Percentiles rank a stretch among this genome's conserved stretches.
Conservation (phyloP, 306 rosid genomes). For the Hippophae gyantsensis region DNA sequence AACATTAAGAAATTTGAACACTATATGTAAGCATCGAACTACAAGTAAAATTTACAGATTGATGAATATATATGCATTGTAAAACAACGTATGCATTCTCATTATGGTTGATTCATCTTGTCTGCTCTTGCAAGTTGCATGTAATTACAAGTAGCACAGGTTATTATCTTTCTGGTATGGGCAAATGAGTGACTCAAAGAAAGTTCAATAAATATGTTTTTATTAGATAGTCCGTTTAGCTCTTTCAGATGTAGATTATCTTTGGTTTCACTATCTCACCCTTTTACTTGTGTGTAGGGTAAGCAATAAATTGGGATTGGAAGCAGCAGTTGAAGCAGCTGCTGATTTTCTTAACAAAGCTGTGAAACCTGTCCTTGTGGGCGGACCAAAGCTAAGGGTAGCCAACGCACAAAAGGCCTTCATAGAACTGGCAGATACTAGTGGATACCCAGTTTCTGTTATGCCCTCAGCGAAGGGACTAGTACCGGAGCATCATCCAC, state of each 20-base stretch:
- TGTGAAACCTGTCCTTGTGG: slow-evolving; percentile 76
- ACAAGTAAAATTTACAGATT: too few relatives aligned
- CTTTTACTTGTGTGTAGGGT: slow-evolving; percentile 23
- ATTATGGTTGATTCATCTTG: too few relatives aligned
- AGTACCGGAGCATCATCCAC: slow-evolving; percentile 66
- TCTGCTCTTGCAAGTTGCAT: too few relatives aligned
- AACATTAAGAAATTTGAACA: too few relatives aligned
- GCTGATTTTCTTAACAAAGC: slow-evolving; percentile 66
- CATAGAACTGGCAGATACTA: slow-evolving; percentile 58
- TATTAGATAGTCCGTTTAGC: not conserved
- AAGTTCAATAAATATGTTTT: not conserved
- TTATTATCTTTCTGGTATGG: too few relatives aligned
- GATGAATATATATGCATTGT: too few relatives aligned
- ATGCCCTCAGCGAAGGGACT: slow-evolving; percentile 83
- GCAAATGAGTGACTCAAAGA: too few relatives aligned
- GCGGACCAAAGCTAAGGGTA: slow-evolving; percentile 68
- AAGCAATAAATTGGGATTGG: slow-evolving; percentile 67
- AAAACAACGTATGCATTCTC: too few relatives aligned
- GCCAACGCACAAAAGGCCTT: slow-evolving; percentile 62
- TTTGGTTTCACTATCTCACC: not conserved
- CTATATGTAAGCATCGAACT: too few relatives aligned
- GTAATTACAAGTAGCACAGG: too few relatives aligned
- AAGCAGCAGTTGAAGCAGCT: slow-evolving; percentile 81
- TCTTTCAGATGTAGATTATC: not conserved
- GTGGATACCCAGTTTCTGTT: slow-evolving; percentile 68